phyloP scores from a whole-genome alignment of 2,329 filamentous ascomycete genomes.

The Rhynchosporium graminicola region DNA sequence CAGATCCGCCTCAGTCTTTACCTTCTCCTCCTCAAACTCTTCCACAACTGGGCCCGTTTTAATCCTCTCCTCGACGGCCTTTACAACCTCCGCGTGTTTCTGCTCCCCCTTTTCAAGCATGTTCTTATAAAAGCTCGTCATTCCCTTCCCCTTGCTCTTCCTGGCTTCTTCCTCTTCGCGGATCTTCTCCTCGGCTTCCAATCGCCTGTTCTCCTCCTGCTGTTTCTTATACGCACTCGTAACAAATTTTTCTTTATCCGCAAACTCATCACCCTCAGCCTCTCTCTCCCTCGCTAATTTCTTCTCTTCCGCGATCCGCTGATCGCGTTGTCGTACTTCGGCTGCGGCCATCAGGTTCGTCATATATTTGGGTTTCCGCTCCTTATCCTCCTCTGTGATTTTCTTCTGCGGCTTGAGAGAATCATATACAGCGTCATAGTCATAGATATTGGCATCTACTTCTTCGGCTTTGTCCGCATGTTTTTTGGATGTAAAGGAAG shows the following conservation, averaged over 20 bases:
- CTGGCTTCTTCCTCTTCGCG: constrained; percentile 65
- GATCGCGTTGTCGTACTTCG: constrained; percentile 75
- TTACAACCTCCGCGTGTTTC: constrained; percentile 68
- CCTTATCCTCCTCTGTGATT: constrained; percentile 53
- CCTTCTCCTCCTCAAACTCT: constrained; percentile 44
- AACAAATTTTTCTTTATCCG: constrained; percentile 83
- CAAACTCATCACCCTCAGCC: constrained; percentile 78
- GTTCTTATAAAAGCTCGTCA: constrained; percentile 77
- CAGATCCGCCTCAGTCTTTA: constrained; percentile 62
- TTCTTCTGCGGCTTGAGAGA: constrained; percentile 68
- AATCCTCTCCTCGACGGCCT: constrained; percentile 60
- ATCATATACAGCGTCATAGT: constrained; percentile 83
- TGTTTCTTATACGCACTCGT: constrained; percentile 81
- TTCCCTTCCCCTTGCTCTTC: constrained; percentile 67
- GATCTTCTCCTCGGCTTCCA: constrained; percentile 71
- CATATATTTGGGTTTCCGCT: constrained; percentile 78
- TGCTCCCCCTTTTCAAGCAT: constrained; percentile 71
- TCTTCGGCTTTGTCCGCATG: constrained; percentile 65
- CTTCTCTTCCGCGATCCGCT: constrained; percentile 77
- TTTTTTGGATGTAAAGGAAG: constrained; percentile 61
- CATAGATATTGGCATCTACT: constrained; percentile 75
- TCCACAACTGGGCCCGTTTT: constrained; percentile 47
- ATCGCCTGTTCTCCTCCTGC: constrained; percentile 69
- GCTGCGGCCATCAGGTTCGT: constrained; percentile 70
- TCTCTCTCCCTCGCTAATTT: constrained; percentile 76